Evolutionary conservation across 345 rosid genomes (phyloP).

Genomic region (Clarkia xantiana): DNA sequence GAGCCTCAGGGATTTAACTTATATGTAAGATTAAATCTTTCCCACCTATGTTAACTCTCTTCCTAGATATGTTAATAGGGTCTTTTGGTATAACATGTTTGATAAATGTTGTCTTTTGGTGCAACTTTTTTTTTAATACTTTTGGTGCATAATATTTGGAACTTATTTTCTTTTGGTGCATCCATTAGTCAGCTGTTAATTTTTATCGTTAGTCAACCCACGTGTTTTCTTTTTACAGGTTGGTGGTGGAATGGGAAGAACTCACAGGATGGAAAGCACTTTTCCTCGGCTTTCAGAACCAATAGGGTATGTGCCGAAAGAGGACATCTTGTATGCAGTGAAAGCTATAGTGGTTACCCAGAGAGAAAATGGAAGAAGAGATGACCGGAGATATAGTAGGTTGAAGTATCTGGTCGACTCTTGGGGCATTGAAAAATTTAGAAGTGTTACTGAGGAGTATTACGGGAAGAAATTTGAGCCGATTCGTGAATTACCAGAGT

Average conservation of each 20-base stretch:
- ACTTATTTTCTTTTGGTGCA: too few relatives aligned
- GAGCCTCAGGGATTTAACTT: constrained; percentile 94
- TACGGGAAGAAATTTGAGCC: constrained; percentile 89
- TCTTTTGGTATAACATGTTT: constrained; percentile 7
- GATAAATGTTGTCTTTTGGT: too few relatives aligned
- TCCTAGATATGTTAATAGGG: not conserved
- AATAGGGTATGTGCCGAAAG: constrained; percentile 81
- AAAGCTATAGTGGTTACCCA: constrained; percentile 95
- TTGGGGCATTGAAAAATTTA: constrained; percentile 92
- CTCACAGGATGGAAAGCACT: constrained; percentile 77
- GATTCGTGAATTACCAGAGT: constrained; percentile 60
- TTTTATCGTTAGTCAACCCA: too few relatives aligned
- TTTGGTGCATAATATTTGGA: too few relatives aligned
- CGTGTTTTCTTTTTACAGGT: constrained; percentile 34
- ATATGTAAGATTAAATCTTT: constrained; percentile 38
- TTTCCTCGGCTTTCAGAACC: constrained; percentile 78
- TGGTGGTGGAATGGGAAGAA: constrained; percentile 99
- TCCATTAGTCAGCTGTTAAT: too few relatives aligned
- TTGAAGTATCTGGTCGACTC: constrained; percentile 83
- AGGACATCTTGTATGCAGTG: constrained; percentile 79
- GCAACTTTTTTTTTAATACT: too few relatives aligned
- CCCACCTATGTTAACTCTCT: not conserved
- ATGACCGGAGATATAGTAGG: constrained; percentile 88
- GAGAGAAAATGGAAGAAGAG: constrained; percentile 91
- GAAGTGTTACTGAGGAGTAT: constrained; percentile 69